phyloP scores from a whole-genome alignment of 495 filamentous ascomycete genomes.

The Xylaria curta region DNA sequence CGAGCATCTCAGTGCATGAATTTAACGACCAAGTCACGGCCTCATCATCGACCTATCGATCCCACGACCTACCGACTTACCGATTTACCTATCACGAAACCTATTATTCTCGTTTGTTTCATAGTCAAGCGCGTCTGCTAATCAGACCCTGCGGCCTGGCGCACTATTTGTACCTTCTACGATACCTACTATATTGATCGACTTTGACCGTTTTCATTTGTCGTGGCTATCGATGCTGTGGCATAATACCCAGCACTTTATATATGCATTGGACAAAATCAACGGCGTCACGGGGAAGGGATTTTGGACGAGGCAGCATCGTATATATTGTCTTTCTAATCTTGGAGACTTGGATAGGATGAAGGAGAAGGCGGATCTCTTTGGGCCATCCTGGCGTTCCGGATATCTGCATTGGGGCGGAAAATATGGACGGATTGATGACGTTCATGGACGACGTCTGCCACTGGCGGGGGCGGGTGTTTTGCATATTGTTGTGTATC shows the following conservation, averaged over 20 bases:
- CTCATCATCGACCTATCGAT: not conserved
- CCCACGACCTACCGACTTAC: not conserved
- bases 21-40: constrained; percentile 3
- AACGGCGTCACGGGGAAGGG: constrained; percentile 32
- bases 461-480: not conserved
- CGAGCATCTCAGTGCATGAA: not conserved
- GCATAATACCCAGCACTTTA: constrained; percentile 23
- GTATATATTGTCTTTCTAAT: constrained; percentile 31
- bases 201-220: constrained; percentile 36
- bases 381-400: constrained; percentile 36
- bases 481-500: constrained; percentile 25
- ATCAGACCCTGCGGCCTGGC: not conserved
- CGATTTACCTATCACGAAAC: constrained; percentile 5
- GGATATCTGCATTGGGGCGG: constrained; percentile 39
- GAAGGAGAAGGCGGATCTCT: constrained; percentile 32
- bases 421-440: constrained; percentile 32
- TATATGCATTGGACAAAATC: constrained; percentile 33
- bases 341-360: constrained; percentile 23
- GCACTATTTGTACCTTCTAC: constrained; percentile 34
- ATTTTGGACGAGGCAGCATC: constrained; percentile 36
- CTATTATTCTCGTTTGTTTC: constrained; percentile 38
- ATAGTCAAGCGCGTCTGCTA: constrained; percentile 28
- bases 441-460: constrained; percentile 28
- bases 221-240: constrained; percentile 13
- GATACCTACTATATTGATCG: constrained; percentile 23